Conservation (phyloP, 129 eudicot species). For the Chrysanthemum lavandulifolium region DNA sequence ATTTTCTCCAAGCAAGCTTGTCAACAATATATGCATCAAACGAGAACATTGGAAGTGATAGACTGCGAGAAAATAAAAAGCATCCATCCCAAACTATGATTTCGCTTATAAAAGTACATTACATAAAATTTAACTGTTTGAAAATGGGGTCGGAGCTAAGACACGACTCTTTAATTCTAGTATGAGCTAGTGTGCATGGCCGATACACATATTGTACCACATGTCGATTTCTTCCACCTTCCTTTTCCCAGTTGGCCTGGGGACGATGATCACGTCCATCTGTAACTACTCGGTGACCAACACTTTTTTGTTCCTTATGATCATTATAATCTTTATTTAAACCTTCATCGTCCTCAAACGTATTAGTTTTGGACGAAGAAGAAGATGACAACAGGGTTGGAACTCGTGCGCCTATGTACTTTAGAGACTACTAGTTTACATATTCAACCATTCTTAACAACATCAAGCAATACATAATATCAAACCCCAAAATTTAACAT, state of each 20-base stretch:
- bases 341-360: conserved; percentile 11
- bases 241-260: conserved; percentile 2
- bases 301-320: background rate
- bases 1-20: conserved; percentile 29
- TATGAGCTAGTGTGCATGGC: conserved; percentile 75
- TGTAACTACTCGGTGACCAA: background rate
- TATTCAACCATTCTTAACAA: no score
- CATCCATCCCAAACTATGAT: background rate
- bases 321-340: conserved; percentile 8
- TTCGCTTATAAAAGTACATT: no score
- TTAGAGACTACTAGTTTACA: background rate
- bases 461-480: no score
- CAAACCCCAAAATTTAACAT: no score
- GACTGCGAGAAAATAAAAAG: conserved; percentile 35
- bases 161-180: conserved; percentile 64
- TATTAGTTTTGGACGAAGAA: background rate
- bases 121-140: conserved; percentile 44
- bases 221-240: conserved; percentile 8
- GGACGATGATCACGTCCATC: background rate
- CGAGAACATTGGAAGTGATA: conserved; percentile 40
- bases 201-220: conserved; percentile 42
- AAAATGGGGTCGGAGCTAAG: conserved; percentile 84
- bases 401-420: conserved; percentile 12
- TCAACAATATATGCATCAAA: conserved; percentile 50
- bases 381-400: background rate